These are phyloP conservation scores for Clarireedia sp. DNA, from an alignment of 2,329 filamentous ascomycete species.

Conservation along the genomic window DNA sequence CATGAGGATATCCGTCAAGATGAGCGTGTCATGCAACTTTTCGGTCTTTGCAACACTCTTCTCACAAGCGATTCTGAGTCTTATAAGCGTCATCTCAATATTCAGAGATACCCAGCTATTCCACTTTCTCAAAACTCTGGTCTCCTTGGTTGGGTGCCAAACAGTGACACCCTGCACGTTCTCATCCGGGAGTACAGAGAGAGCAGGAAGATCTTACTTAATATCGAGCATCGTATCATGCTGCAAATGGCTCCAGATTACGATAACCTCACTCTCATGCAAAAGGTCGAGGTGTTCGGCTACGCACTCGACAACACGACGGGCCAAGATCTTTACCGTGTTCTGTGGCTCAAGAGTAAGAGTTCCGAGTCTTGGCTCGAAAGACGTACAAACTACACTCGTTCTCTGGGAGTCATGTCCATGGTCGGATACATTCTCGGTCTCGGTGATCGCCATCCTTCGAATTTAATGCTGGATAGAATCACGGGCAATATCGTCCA, in stretches of 20 bases:
- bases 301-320: conserved; percentile 99
- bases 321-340: conserved; percentile 94
- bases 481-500: conserved; percentile 96
- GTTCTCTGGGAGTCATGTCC: conserved; percentile 97
- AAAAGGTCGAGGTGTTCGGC: conserved; percentile 98
- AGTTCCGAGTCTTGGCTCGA: conserved; percentile 97
- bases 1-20: conserved; percentile 99
- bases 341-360: conserved; percentile 98
- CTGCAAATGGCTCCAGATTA: conserved; percentile 99
- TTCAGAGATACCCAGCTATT: conserved; percentile 94
- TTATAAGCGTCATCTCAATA: conserved; percentile 94
- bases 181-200: conserved; percentile 97
- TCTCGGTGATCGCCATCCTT: conserved; percentile 91
- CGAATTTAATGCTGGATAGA: conserved; percentile 94
- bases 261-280: conserved; percentile 97
- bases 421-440: conserved; percentile 99
- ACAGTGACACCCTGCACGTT: conserved; percentile 94
- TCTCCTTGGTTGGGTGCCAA: conserved; percentile 90
- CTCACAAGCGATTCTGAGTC: conserved; percentile 90
- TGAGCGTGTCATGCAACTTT: conserved; percentile 98
- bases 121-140: conserved; percentile 94
- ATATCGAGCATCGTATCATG: conserved; percentile 99
- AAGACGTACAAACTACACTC: conserved; percentile 95
- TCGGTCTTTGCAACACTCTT: conserved; percentile 93
- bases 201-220: conserved; percentile 91